A percentile compares a stretch with the other conserved stretches of the same genome.
Conservation (phyloP, 2,329 filamentous ascomycete species). For the Neonectria punicea region DNA sequence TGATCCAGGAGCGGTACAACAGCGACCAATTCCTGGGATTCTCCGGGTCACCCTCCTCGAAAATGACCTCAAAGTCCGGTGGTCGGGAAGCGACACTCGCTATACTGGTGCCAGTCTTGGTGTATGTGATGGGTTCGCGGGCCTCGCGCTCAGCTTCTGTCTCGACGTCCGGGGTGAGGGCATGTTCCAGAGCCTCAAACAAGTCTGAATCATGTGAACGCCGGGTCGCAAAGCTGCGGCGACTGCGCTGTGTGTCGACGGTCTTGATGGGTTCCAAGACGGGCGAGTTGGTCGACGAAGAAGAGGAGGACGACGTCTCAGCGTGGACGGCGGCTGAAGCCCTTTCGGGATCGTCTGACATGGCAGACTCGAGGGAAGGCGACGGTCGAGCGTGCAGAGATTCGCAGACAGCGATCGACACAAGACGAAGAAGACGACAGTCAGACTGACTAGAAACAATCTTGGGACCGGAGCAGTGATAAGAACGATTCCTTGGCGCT, state of each 20-base stretch:
- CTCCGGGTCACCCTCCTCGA: slow-evolving; percentile 69
- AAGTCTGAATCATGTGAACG: slow-evolving; percentile 41
- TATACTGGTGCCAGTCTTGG: slow-evolving; percentile 55
- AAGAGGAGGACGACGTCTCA: slow-evolving; percentile 30
- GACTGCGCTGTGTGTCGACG: slow-evolving; percentile 34
- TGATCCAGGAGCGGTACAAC: slow-evolving; percentile 55
- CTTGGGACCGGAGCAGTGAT: slow-evolving; percentile 3
- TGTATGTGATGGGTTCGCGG: slow-evolving; percentile 58
- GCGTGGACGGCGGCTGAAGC: slow-evolving; percentile 26
- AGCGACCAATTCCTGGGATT: slow-evolving; percentile 78
- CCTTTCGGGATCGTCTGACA: slow-evolving; percentile 37
- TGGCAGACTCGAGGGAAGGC: slow-evolving; percentile 16
- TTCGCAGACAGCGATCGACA: not conserved
- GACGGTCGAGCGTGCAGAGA: slow-evolving; percentile 22
- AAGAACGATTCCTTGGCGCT: slow-evolving; percentile 7
- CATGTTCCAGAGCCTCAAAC: slow-evolving; percentile 51
- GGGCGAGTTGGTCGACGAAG: slow-evolving; percentile 30
- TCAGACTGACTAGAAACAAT: not conserved
- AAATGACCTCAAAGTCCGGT: slow-evolving; percentile 78
- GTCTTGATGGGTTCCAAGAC: slow-evolving; percentile 42
- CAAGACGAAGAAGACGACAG: not conserved
- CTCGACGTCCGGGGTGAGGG: slow-evolving; percentile 50
- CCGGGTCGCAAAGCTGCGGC: slow-evolving; percentile 23
- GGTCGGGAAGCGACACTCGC: slow-evolving; percentile 56
- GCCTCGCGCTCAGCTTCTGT: slow-evolving; percentile 53